These are phyloP conservation scores for Coriolopsis trogii DNA, from an alignment of 1,284 basidiomycete species.

Conservation along the genomic window DNA sequence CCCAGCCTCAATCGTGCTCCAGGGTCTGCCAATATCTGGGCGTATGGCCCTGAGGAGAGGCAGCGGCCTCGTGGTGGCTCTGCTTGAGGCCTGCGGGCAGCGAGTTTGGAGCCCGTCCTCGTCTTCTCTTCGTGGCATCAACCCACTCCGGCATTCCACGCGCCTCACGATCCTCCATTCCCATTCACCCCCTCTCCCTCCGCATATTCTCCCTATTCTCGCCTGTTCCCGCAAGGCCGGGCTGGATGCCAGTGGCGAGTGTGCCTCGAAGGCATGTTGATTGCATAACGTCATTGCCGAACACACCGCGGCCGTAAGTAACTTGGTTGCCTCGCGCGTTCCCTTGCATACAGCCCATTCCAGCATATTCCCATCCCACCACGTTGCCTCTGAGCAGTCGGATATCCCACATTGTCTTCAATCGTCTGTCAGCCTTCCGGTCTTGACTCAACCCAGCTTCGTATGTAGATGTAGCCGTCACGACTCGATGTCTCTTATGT, in stretches of 20 bases:
- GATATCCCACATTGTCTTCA: too few species aligned
- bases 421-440: too few species aligned
- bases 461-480: too few species aligned
- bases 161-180: background rate
- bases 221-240: conserved; percentile 13
- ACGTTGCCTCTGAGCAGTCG: too few species aligned
- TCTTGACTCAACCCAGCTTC: too few species aligned
- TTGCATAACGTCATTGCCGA: conserved; percentile 18
- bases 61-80: conserved; percentile 23
- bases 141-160: background rate
- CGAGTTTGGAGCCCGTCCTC: background rate
- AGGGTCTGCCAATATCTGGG: conserved; percentile 19
- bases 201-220: conserved; percentile 1
- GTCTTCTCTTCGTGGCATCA: conserved; percentile 3
- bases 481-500: too few species aligned
- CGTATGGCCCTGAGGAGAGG: conserved; percentile 23
- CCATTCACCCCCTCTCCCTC: background rate
- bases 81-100: conserved; percentile 3
- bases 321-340: background rate
- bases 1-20: conserved; percentile 4
- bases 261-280: conserved; percentile 21
- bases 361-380: background rate
- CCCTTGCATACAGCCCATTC: background rate
- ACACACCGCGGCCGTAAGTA: conserved; percentile 9
- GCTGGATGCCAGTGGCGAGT: conserved; percentile 9